Base-by-base conservation (phyloP, 176 grass and related monocot genomes). In the Stipa capillata region DNA sequence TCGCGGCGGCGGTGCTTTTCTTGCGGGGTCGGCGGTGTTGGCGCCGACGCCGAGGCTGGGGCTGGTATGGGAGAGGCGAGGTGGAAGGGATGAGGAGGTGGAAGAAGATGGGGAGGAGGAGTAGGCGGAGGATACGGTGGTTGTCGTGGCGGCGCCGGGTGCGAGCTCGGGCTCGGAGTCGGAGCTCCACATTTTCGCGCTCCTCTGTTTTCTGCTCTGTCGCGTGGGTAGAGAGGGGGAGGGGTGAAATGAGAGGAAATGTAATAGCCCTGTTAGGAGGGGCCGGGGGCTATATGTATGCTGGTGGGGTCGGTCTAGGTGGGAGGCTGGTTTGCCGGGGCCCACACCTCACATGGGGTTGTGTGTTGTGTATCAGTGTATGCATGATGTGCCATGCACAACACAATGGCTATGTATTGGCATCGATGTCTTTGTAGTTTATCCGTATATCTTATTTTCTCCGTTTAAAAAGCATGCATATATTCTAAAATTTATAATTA, bases 121-220 rank as follows among this genome's bases (percentile, higher is more conserved):
- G 0, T n/a, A n/a, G n/a, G n/a, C n/a, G n/a, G n/a, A n/a, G n/a
- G 73, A 31, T n/a, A n/a, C n/a, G n/a, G n/a, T n/a, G n/a, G n/a
- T n/a, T n/a, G n/a, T n/a, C n/a, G n/a, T n/a, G n/a, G n/a, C n/a
- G n/a, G n/a, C 10, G 73, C 5, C 11, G 64, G 52, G 3, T 6
- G 69, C 0, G 54, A 71, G 21, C 4, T 85, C 65, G 33, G 1
- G 6, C 0, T 85, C 83, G 35, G 83, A 79, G 44, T 79, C 83
- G 20, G 76, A 85, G 83, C 8, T 73, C 83, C 83, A 85, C 76
- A 85, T 85, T 43, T 60, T 55, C 6, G 43, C 2, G 73, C 5
- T 29, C 6, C 37, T 47, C 25, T 29, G 39, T 39, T 44, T 3
- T 11, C 6, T 28, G 42, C 4, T 47, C 16, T 14, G 1, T 7